Conservation (phyloP, 441 rosid species). For the Adansonia grandidieri region DNA sequence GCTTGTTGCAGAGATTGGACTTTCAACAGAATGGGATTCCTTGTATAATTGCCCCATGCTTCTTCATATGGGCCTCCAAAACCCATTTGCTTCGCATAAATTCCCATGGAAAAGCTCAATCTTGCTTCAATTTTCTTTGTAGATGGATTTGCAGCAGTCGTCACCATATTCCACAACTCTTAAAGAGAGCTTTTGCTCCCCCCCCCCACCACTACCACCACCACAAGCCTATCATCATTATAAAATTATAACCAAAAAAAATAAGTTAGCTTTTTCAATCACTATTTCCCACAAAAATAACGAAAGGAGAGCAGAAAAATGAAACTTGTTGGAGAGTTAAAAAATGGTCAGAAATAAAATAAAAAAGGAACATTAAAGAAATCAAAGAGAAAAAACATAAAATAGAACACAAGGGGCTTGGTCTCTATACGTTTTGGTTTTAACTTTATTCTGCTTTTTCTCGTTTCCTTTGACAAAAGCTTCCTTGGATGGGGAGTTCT, state of each 20-base stretch:
- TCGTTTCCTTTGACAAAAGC: conserved; percentile 20
- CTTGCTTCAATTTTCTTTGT: conserved; percentile 31
- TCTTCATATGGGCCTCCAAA: conserved; percentile 23
- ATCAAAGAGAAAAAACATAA: neutral
- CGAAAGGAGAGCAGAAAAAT: neutral
- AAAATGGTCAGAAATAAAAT: neutral
- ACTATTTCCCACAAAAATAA: conserved; percentile 5
- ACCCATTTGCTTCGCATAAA: conserved; percentile 30
- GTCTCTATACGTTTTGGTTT: conserved; percentile 13
- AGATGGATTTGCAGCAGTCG: conserved; percentile 19
- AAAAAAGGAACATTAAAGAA: neutral
- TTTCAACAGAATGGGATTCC: conserved; percentile 26
- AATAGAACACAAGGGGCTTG: conserved; percentile 13
- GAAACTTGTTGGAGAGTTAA: conserved; percentile 1
- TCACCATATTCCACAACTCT: conserved; percentile 28
- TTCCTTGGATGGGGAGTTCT: conserved; percentile 18
- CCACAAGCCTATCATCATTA: conserved; percentile 30
- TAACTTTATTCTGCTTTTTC: neutral
- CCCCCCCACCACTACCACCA: neutral
- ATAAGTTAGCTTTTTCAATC: neutral
- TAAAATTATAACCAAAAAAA: neutral
- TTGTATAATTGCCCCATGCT: conserved; percentile 20
- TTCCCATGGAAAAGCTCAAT: conserved; percentile 20
- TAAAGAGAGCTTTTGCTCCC: conserved; percentile 3
- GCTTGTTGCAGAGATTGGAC: conserved; percentile 30